Evolutionary conservation across 306 rosid genomes (phyloP).

Genomic region (Dalbergia cultrata): DNA sequence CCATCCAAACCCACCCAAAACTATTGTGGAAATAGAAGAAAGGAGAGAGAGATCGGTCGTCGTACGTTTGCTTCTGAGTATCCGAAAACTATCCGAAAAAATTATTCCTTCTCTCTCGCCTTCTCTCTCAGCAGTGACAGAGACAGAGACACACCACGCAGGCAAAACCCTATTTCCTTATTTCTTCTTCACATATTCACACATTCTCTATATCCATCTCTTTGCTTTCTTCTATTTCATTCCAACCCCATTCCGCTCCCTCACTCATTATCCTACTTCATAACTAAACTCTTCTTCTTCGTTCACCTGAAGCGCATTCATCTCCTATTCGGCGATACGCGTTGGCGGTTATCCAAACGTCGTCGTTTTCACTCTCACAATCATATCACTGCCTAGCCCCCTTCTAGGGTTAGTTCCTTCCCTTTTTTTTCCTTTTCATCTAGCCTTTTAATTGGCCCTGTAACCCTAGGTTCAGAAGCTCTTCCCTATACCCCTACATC

Average conservation of each 20-base stretch:
- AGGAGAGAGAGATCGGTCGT: no score
- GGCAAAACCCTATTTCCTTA: slow-evolving; percentile 67
- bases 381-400: slow-evolving; percentile 53
- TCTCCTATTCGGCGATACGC: slow-evolving; percentile 41
- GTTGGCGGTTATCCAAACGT: slow-evolving; percentile 64
- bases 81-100: no score
- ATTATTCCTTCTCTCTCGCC: slow-evolving; percentile 41
- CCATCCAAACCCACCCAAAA: no score
- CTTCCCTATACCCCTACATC: background rate
- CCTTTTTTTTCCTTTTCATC: background rate
- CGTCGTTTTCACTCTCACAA: slow-evolving; percentile 55
- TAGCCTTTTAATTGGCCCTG: slow-evolving; percentile 37
- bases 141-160: slow-evolving; percentile 1
- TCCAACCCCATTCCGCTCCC: slow-evolving; percentile 5
- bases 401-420: slow-evolving; percentile 67
- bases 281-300: background rate
- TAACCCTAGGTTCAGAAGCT: slow-evolving; percentile 62
- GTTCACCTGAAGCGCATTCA: background rate
- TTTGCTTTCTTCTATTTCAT: background rate
- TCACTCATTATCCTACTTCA: slow-evolving; percentile 26
- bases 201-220: background rate
- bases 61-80: slow-evolving; percentile 1
- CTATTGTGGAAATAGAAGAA: no score
- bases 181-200: slow-evolving; percentile 10
- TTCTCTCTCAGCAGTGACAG: slow-evolving; percentile 46